A percentile compares a stretch with the other conserved stretches of the same genome.
phyloP scores from a whole-genome alignment of 495 filamentous ascomycete species.

The Tuber melanosporum region DNA sequence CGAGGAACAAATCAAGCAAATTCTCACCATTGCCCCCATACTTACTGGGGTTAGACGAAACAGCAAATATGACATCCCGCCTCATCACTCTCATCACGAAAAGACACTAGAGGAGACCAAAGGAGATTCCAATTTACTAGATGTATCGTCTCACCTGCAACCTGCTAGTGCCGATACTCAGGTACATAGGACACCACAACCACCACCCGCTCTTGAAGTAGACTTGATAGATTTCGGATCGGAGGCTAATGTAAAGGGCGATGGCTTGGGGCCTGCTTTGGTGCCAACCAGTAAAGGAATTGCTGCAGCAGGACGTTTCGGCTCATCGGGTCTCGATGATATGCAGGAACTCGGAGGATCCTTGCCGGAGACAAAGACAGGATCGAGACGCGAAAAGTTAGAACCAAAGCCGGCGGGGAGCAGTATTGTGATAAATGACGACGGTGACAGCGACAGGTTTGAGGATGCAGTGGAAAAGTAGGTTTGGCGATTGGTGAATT shows the following conservation, averaged over 20 bases:
- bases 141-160: conserved; percentile 11
- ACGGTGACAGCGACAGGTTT: conserved; percentile 27
- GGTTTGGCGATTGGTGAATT: not conserved
- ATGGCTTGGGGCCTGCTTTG: conserved; percentile 21
- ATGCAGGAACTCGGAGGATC: not conserved
- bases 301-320: conserved; percentile 5
- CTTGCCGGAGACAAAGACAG: not conserved
- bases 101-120: conserved; percentile 11
- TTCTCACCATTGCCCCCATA: conserved; percentile 79
- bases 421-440: not conserved
- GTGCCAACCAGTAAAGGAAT: conserved; percentile 25
- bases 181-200: conserved; percentile 4
- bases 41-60: conserved; percentile 60
- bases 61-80: conserved; percentile 40
- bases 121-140: conserved; percentile 26
- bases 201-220: conserved; percentile 20
- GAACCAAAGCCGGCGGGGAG: not conserved
- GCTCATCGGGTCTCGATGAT: not conserved
- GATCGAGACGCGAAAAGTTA: not conserved
- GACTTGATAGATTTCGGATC: conserved; percentile 23
- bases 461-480: conserved; percentile 34
- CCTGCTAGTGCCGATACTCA: conserved; percentile 14
- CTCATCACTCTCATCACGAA: conserved; percentile 34
- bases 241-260: conserved; percentile 34
- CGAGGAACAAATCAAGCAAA: conserved; percentile 72